Percentiles rank a stretch among this genome's conserved stretches.
phyloP scores from a whole-genome alignment of 1,284 basidiomycete species.

The Pascua sp. region DNA sequence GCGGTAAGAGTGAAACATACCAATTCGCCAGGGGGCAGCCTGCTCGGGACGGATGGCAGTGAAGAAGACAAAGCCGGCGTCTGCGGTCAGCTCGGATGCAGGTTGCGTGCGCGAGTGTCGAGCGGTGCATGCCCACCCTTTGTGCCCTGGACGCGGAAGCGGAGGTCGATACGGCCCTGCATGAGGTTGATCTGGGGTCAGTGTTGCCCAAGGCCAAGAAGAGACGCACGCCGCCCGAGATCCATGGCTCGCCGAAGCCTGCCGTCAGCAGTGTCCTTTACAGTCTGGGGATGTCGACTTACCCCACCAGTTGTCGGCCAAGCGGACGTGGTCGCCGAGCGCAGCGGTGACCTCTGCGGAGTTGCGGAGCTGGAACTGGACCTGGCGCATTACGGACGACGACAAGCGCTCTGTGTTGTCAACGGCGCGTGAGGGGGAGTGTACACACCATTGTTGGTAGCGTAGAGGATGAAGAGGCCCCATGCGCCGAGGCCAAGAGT shows the following conservation, averaged over 20 bases:
- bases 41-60: conserved; percentile 48
- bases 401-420: conserved; percentile 41
- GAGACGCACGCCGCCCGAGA: conserved; percentile 42
- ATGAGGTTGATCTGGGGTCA: conserved; percentile 43
- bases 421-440: neutral
- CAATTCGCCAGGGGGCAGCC: conserved; percentile 45
- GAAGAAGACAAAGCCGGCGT: conserved; percentile 48
- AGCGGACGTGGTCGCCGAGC: conserved; percentile 39
- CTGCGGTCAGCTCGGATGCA: conserved; percentile 20
- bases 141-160: conserved; percentile 43
- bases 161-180: conserved; percentile 50
- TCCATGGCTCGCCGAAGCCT: conserved; percentile 49
- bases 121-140: conserved; percentile 20
- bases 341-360: conserved; percentile 36
- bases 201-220: neutral
- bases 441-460: conserved; percentile 45
- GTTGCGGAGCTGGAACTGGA: conserved; percentile 47
- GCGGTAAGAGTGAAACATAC: conserved; percentile 22
- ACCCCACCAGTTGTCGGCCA: conserved; percentile 46
- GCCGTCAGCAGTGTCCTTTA: conserved; percentile 4
- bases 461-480: conserved; percentile 46
- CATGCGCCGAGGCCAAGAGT: conserved; percentile 37
- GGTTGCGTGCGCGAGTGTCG: neutral
- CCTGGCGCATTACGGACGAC: conserved; percentile 44
- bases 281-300: conserved; percentile 14